phyloP scores from a whole-genome alignment of 306 rosid genomes.

The Medicago truncatula region DNA sequence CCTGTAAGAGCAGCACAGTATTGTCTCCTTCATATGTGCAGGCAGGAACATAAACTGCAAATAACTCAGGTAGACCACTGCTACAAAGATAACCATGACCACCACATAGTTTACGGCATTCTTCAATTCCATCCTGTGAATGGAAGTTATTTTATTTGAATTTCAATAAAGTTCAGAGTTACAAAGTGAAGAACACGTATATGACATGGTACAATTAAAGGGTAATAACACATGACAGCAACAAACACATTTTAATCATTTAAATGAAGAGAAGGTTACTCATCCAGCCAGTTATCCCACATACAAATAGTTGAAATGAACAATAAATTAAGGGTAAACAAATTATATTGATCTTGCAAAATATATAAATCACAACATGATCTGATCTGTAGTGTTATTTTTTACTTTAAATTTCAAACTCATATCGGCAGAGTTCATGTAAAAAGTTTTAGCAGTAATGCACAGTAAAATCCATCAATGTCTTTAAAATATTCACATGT shows the following conservation, averaged over 20 bases:
- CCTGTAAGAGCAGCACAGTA: constrained; percentile 92
- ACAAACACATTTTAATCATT: constrained; percentile 13
- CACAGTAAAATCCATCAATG: background rate
- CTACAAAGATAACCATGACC: constrained; percentile 96
- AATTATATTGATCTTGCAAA: background rate
- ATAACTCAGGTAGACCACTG: constrained; percentile 97
- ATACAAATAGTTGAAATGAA: constrained; percentile 22
- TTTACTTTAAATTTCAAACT: background rate
- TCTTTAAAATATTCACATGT: background rate
- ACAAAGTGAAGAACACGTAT: constrained; percentile 31
- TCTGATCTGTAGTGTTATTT: background rate
- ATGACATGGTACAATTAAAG: background rate
- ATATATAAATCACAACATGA: background rate
- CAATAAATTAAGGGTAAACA: constrained; percentile 11
- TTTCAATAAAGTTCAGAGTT: background rate
- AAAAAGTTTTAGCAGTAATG: background rate
- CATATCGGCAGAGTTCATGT: background rate
- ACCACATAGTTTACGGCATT: constrained; percentile 92
- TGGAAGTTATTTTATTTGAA: constrained; percentile 27
- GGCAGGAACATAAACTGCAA: constrained; percentile 94
- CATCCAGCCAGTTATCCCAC: constrained; percentile 25
- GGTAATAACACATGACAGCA: constrained; percentile 1
- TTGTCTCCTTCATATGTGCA: constrained; percentile 99
- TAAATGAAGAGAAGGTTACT: constrained; percentile 21
- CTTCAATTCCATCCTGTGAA: constrained; percentile 91